Evolutionary conservation across 2,329 filamentous ascomycete genomes (phyloP).

Genomic region (Cephalotrichum gorgonifer): DNA sequence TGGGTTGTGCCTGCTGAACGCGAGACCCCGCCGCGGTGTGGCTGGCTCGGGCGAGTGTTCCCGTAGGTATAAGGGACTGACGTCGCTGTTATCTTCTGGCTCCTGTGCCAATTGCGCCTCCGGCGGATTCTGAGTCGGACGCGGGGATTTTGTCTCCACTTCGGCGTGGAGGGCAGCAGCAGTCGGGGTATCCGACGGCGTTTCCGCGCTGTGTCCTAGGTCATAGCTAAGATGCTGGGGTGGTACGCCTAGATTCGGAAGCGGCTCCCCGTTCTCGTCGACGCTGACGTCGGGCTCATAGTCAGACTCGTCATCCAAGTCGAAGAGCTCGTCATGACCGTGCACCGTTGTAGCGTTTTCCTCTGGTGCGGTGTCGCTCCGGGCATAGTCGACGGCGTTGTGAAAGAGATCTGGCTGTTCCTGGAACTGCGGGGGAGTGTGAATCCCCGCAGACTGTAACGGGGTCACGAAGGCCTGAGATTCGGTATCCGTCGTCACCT

Average conservation of each 20-base stretch:
- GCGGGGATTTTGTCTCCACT: neutral
- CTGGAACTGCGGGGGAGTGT: slow-evolving; percentile 1
- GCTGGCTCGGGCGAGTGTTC: neutral
- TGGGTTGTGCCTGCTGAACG: slow-evolving; percentile 16
- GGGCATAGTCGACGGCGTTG: slow-evolving; percentile 5
- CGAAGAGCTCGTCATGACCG: slow-evolving; percentile 5
- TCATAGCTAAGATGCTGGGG: neutral
- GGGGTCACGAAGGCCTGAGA: slow-evolving; percentile 5
- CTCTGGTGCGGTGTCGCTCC: slow-evolving; percentile 6
- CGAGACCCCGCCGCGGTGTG: slow-evolving; percentile 13
- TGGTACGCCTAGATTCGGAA: neutral
- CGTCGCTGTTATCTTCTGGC: slow-evolving; percentile 2
- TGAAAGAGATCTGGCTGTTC: neutral
- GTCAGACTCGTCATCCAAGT: slow-evolving; percentile 1
- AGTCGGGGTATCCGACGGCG: neutral
- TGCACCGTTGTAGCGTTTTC: slow-evolving; percentile 3
- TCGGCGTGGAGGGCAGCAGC: neutral
- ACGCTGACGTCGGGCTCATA: neutral
- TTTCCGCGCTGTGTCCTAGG: neutral
- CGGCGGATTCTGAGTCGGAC: neutral
- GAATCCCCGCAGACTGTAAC: slow-evolving; percentile 4
- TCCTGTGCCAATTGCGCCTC: neutral
- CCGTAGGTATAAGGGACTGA: neutral
- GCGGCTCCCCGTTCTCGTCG: neutral
- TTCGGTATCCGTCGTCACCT: slow-evolving; percentile 1